Conservation (phyloP, 768 basidiomycete genomes). For the Amanita muscaria region DNA sequence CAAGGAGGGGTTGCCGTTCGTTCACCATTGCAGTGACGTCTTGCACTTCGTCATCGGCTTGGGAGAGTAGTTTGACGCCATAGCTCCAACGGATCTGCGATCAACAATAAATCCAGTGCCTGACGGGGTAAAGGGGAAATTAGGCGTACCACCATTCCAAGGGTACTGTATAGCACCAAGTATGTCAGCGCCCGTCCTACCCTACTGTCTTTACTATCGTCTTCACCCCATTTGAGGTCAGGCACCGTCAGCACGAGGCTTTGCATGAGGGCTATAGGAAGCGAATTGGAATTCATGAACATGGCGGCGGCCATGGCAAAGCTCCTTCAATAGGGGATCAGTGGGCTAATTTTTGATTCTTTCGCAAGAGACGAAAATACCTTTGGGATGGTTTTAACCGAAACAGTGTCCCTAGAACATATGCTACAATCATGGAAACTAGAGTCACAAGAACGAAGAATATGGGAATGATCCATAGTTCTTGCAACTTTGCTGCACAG, state of each 20-base stretch:
- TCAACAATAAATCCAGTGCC: slow-evolving; percentile 17
- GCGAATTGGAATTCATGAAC: slow-evolving; percentile 93
- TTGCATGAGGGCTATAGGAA: slow-evolving; percentile 93
- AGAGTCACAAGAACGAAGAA: slow-evolving; percentile 75
- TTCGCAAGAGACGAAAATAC: slow-evolving; percentile 23
- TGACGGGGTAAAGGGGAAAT: neutral
- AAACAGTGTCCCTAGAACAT: slow-evolving; percentile 50
- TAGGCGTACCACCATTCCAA: slow-evolving; percentile 84
- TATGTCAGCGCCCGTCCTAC: slow-evolving; percentile 86
- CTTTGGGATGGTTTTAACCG: slow-evolving; percentile 69
- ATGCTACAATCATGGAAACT: slow-evolving; percentile 64
- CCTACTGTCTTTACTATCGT: slow-evolving; percentile 84
- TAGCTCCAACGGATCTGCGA: slow-evolving; percentile 80
- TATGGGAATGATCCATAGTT: slow-evolving; percentile 80
- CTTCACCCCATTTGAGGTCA: slow-evolving; percentile 68
- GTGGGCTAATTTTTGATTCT: neutral
- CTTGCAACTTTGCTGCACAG: slow-evolving; percentile 55
- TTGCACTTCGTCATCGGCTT: slow-evolving; percentile 42
- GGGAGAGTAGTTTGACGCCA: slow-evolving; percentile 75
- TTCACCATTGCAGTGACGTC: slow-evolving; percentile 15
- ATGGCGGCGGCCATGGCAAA: slow-evolving; percentile 77
- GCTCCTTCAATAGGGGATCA: slow-evolving; percentile 32
- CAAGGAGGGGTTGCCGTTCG: slow-evolving; percentile 31
- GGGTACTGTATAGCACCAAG: slow-evolving; percentile 85
- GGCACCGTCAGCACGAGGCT: slow-evolving; percentile 78